Conservation (phyloP, 805 yeast genomes). For the Saturnispora sanitii region DNA sequence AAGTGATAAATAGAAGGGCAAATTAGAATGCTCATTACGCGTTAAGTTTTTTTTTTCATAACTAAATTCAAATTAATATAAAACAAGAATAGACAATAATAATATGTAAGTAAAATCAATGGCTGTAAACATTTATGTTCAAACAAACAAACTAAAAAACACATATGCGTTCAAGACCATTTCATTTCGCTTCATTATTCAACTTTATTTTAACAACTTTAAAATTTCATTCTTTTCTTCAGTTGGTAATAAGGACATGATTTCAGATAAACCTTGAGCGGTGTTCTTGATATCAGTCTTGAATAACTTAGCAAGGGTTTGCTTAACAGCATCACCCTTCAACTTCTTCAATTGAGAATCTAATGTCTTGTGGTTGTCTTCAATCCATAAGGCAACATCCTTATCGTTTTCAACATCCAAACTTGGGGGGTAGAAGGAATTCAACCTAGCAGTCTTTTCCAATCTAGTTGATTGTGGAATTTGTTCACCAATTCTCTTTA, state of each 20-base stretch:
- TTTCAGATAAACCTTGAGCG: slow-evolving; percentile 46
- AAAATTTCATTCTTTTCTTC: slow-evolving; percentile 43
- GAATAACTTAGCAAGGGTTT: slow-evolving; percentile 49
- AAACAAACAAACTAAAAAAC: slow-evolving; percentile 11
- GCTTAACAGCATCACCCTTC: slow-evolving; percentile 57
- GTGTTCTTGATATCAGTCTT: slow-evolving; percentile 45
- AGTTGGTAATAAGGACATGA: slow-evolving; percentile 39
- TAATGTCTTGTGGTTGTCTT: slow-evolving; percentile 57
- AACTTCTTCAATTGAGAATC: slow-evolving; percentile 52
- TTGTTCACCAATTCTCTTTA: slow-evolving; percentile 61
- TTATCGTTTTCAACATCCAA: slow-evolving; percentile 63
- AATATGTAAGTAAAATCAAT: neutral
- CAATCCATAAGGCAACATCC: slow-evolving; percentile 78
- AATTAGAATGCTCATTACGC: slow-evolving; percentile 6
- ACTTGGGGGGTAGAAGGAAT: slow-evolving; percentile 73
- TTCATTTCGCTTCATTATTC: neutral
- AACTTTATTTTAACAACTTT: slow-evolving; percentile 20
- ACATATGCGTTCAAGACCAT: neutral
- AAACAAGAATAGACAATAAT: neutral
- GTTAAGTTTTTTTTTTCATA: too few species aligned
- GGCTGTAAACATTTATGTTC: slow-evolving; percentile 3
- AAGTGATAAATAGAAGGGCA: neutral
- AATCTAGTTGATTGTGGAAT: slow-evolving; percentile 53
- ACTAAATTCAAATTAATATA: slow-evolving; percentile 5
- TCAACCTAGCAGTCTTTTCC: slow-evolving; percentile 78